Conservation (phyloP, 176 grass and related monocot species). For the Lolium multiflorum region DNA sequence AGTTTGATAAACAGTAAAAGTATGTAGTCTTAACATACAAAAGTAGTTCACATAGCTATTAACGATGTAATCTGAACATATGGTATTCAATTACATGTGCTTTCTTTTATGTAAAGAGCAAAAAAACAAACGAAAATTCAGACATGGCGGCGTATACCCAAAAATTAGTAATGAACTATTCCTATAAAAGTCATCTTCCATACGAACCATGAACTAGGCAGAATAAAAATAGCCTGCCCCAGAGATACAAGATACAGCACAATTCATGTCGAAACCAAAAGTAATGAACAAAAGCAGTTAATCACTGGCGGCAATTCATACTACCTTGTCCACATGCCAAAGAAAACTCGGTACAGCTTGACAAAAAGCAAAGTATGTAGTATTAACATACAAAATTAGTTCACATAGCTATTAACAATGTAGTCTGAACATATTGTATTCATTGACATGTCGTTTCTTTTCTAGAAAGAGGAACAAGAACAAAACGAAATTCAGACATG, state of each 20-base stretch:
- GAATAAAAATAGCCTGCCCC: not conserved
- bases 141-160: not conserved
- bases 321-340: not conserved
- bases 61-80: too few relatives aligned
- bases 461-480: not conserved
- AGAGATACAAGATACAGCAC: not conserved
- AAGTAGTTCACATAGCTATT: too few relatives aligned
- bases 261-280: not conserved
- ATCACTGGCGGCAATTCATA: not conserved
- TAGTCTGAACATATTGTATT: not conserved
- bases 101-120: too few relatives aligned
- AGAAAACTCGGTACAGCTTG: not conserved
- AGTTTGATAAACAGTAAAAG: too few relatives aligned
- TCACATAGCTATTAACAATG: not conserved
- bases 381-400: not conserved
- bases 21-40: too few relatives aligned
- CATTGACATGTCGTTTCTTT: too few relatives aligned
- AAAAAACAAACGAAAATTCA: too few relatives aligned
- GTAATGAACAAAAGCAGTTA: not conserved
- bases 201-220: not conserved
- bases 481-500: not conserved
- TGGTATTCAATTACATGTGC: too few relatives aligned
- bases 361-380: not conserved
- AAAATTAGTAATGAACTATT: not conserved
- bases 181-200: not conserved